Evolutionary conservation across 1,139 yeast genomes (phyloP).

Genomic region (Candida neerlandica): DNA sequence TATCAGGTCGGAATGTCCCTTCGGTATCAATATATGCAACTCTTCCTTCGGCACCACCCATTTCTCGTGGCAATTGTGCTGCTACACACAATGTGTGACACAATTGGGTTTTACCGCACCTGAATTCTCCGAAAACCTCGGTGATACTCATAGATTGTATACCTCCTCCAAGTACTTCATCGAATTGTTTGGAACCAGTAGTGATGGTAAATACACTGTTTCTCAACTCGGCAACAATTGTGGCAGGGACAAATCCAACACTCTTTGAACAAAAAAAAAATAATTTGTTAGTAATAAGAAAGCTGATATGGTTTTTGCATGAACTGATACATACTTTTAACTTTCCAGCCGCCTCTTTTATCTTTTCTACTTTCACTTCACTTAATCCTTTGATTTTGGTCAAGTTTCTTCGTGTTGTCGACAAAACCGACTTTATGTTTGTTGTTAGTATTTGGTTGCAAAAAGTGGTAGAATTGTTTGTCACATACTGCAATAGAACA

Average conservation of each 20-base stretch:
- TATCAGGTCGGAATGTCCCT: slow-evolving; percentile 61
- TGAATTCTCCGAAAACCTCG: slow-evolving; percentile 64
- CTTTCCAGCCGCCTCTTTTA: slow-evolving; percentile 62
- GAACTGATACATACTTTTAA: slow-evolving; percentile 25
- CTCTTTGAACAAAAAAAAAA: slow-evolving; percentile 2
- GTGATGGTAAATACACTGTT: slow-evolving; percentile 48
- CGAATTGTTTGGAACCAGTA: slow-evolving; percentile 58
- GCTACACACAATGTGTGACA: slow-evolving; percentile 64
- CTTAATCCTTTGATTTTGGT: slow-evolving; percentile 57
- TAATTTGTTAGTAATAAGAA: background rate
- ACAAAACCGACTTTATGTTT: slow-evolving; percentile 43
- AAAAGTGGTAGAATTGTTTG: background rate
- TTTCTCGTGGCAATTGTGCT: slow-evolving; percentile 52
- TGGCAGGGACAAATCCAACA: slow-evolving; percentile 57
- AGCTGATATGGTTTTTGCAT: background rate
- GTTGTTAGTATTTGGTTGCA: slow-evolving; percentile 12
- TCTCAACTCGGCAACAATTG: slow-evolving; percentile 52
- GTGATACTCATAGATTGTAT: slow-evolving; percentile 62
- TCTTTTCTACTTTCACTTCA: slow-evolving; percentile 62
- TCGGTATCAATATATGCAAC: slow-evolving; percentile 64
- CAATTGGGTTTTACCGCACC: slow-evolving; percentile 64
- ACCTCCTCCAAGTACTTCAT: slow-evolving; percentile 60
- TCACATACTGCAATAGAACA: slow-evolving; percentile 52
- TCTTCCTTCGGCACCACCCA: slow-evolving; percentile 66
- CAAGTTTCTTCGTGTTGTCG: slow-evolving; percentile 56